A percentile compares a stretch with the other conserved stretches of the same genome.
These are phyloP conservation scores for Arthromyces matolae DNA, from an alignment of 768 basidiomycete genomes.

Conservation along the genomic window DNA sequence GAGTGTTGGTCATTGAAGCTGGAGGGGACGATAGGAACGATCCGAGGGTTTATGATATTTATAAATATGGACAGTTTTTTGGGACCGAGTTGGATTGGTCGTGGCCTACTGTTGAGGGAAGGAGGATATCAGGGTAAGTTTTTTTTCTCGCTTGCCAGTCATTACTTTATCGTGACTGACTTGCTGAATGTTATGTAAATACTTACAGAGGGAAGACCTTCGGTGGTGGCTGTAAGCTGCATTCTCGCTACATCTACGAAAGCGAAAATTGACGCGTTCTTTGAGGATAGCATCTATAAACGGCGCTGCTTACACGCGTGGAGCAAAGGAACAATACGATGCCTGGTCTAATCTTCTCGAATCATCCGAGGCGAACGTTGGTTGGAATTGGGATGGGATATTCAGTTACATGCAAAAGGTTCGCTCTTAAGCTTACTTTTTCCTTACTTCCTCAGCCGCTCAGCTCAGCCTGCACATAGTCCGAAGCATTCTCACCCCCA, in stretches of 20 bases:
- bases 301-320: conserved; percentile 44
- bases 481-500: conserved; percentile 46
- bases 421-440: background rate
- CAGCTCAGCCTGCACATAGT: conserved; percentile 20
- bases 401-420: conserved; percentile 49
- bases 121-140: conserved; percentile 35
- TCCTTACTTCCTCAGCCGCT: background rate
- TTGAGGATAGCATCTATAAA: conserved; percentile 46
- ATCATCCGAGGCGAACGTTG: conserved; percentile 36
- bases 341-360: conserved; percentile 36
- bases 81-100: conserved; percentile 43
- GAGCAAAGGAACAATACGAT: conserved; percentile 42
- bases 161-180: background rate
- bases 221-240: conserved; percentile 35
- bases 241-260: background rate
- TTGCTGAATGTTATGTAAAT: too few species aligned
- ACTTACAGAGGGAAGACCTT: conserved; percentile 50
- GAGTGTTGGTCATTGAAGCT: conserved; percentile 48
- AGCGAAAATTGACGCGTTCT: too few species aligned
- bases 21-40: conserved; percentile 44
- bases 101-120: conserved; percentile 43
- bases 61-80: conserved; percentile 39
- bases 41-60: conserved; percentile 42
- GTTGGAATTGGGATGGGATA: conserved; percentile 45
- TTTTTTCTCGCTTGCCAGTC: background rate